These are phyloP conservation scores for Vicia villosa DNA, from an alignment of 306 rosid genomes.

Conservation along the genomic window DNA sequence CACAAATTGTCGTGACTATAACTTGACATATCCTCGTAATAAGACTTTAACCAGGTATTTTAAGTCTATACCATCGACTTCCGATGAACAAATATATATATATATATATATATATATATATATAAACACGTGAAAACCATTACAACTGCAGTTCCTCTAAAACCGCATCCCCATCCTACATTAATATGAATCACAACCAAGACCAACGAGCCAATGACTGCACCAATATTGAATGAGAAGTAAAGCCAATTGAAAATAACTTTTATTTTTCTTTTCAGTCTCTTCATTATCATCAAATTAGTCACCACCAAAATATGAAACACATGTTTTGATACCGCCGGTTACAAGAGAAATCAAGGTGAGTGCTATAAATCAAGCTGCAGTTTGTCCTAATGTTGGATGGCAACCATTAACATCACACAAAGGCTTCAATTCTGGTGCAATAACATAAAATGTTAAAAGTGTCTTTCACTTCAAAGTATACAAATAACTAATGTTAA, in stretches of 20 bases:
- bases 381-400: conserved; percentile 48
- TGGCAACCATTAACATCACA: conserved; percentile 59
- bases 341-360: conserved; percentile 83
- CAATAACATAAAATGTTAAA: conserved; percentile 57
- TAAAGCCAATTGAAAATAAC: conserved; percentile 88
- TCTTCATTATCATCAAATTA: conserved; percentile 76
- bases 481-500: no score
- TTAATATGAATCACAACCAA: conserved; percentile 81
- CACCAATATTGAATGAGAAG: conserved; percentile 70
- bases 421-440: conserved; percentile 57
- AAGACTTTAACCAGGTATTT: conserved; percentile 78
- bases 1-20: conserved; percentile 57
- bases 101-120: no score
- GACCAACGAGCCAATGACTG: conserved; percentile 71
- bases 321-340: conserved; percentile 87
- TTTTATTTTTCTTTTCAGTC: conserved; percentile 60
- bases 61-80: conserved; percentile 61
- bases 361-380: conserved; percentile 52
- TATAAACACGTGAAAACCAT: conserved; percentile 73
- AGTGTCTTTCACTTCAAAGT: conserved; percentile 56
- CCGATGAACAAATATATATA: conserved; percentile 64
- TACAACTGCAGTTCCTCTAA: conserved; percentile 76
- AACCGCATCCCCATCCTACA: conserved; percentile 95
- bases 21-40: conserved; percentile 78
- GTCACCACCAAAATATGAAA: conserved; percentile 83